phyloP scores from a whole-genome alignment of 306 rosid genomes.

The Malus domestica region DNA sequence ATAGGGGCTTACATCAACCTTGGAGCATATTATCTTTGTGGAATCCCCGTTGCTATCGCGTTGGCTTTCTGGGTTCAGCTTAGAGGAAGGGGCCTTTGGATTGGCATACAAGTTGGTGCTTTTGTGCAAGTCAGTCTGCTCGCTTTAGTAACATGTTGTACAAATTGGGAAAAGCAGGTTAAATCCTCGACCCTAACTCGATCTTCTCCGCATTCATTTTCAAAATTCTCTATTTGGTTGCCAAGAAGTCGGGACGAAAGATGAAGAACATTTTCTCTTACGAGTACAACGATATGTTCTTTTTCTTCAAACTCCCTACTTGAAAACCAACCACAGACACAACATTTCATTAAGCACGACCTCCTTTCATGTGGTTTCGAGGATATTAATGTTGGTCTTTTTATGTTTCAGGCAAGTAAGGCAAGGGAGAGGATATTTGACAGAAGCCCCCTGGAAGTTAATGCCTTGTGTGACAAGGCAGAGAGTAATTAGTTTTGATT shows the following conservation, averaged over 20 bases:
- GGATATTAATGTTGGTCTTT: neutral
- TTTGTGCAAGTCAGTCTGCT: conserved; percentile 42
- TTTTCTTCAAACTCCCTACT: neutral
- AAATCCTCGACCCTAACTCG: neutral
- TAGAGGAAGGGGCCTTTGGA: conserved; percentile 68
- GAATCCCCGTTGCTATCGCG: conserved; percentile 49
- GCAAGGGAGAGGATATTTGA: conserved; percentile 26
- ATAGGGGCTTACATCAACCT: conserved; percentile 60
- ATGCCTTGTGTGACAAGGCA: neutral
- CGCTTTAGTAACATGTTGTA: conserved; percentile 31
- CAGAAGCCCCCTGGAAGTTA: neutral
- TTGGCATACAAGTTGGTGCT: conserved; percentile 57
- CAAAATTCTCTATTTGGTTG: neutral
- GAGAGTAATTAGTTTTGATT: neutral
- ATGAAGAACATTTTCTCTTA: neutral
- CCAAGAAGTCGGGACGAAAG: neutral
- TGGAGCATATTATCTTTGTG: conserved; percentile 69
- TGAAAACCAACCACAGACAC: too few relatives aligned
- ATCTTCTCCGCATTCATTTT: neutral
- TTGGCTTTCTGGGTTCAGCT: conserved; percentile 45
- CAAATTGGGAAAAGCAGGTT: conserved; percentile 58
- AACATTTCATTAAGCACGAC: too few relatives aligned
- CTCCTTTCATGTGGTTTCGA: neutral
- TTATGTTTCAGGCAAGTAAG: conserved; percentile 14
- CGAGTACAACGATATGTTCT: neutral